A percentile compares a stretch with the other conserved stretches of the same genome.
phyloP scores from a whole-genome alignment of 345 rosid genomes.

The Moricandia moricandioides region DNA sequence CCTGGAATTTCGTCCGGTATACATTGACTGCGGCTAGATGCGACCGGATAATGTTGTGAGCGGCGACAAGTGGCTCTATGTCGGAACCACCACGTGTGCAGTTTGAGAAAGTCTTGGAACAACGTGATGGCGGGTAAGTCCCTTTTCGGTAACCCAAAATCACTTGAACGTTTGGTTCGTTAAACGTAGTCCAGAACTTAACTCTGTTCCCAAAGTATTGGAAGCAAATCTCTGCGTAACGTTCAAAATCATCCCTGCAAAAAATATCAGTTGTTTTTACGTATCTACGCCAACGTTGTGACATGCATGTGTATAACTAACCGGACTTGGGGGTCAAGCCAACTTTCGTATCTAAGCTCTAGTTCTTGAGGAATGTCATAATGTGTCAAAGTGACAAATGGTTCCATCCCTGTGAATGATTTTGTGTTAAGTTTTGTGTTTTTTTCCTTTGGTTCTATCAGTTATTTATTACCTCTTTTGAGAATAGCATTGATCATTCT shows the following conservation, averaged over 20 bases:
- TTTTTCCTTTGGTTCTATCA: not conserved
- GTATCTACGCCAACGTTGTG: not conserved
- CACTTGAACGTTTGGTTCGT: conserved; percentile 60
- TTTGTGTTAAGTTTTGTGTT: not conserved
- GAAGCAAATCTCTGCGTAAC: conserved; percentile 61
- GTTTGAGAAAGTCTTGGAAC: conserved; percentile 57
- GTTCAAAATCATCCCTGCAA: conserved; percentile 60
- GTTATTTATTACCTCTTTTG: conserved; percentile 38
- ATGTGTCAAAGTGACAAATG: conserved; percentile 75
- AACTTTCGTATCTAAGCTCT: conserved; percentile 60
- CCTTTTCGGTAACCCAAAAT: conserved; percentile 54
- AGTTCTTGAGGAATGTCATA: conserved; percentile 77
- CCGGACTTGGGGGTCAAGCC: conserved; percentile 63
- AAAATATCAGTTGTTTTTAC: not conserved
- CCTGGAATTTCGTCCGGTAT: conserved; percentile 60
- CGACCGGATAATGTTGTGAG: conserved; percentile 64
- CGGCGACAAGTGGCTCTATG: conserved; percentile 54
- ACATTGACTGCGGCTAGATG: conserved; percentile 53
- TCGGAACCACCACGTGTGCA: conserved; percentile 52
- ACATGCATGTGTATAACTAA: conserved; percentile 13
- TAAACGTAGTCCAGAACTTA: conserved; percentile 61
- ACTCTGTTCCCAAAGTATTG: conserved; percentile 55
- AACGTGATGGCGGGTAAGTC: conserved; percentile 54
- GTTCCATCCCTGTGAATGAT: conserved; percentile 54
- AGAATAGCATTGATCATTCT: conserved; percentile 51